Percentiles rank a stretch among this genome's conserved stretches.
Conservation (phyloP, 768 basidiomycete species). For the Leucocoprinus birnbaumii region DNA sequence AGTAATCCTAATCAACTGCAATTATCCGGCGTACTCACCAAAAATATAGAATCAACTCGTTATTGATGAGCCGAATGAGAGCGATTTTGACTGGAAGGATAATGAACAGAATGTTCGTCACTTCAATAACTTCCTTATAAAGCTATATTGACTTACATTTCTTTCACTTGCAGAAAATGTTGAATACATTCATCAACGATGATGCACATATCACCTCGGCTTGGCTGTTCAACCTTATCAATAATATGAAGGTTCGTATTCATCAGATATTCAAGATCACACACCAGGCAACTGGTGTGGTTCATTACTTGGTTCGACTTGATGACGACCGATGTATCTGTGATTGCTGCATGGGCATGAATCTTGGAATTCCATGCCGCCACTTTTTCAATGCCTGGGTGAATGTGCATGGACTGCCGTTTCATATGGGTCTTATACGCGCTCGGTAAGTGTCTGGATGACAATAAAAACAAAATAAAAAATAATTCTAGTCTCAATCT, state of each 20-base stretch:
- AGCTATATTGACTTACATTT: too few species aligned
- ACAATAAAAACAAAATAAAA: too few species aligned
- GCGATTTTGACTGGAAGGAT: too few species aligned
- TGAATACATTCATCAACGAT: constrained; percentile 19
- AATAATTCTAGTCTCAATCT: too few species aligned
- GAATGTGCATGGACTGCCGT: constrained; percentile 18
- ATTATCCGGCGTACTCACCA: too few species aligned
- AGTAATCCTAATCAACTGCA: too few species aligned
- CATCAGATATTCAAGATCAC: constrained; percentile 22
- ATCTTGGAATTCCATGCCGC: constrained; percentile 28
- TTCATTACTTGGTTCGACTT: constrained; percentile 26
- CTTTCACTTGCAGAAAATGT: too few species aligned
- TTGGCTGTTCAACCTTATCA: constrained; percentile 24
- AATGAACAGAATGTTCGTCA: too few species aligned
- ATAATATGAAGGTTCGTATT: constrained; percentile 17
- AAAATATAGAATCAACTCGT: too few species aligned
- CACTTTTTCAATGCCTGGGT: constrained; percentile 27
- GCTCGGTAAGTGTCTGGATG: too few species aligned
- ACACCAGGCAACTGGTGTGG: constrained; percentile 15
- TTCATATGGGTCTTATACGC: constrained; percentile 14
- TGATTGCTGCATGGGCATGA: constrained; percentile 32
- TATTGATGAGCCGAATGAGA: too few species aligned
- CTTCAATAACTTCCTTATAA: too few species aligned
- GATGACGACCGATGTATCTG: constrained; percentile 24
- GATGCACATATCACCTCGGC: constrained; percentile 21